These are phyloP conservation scores for Penicillium tannophilum DNA, from an alignment of 495 filamentous ascomycete genomes.

Conservation along the genomic window DNA sequence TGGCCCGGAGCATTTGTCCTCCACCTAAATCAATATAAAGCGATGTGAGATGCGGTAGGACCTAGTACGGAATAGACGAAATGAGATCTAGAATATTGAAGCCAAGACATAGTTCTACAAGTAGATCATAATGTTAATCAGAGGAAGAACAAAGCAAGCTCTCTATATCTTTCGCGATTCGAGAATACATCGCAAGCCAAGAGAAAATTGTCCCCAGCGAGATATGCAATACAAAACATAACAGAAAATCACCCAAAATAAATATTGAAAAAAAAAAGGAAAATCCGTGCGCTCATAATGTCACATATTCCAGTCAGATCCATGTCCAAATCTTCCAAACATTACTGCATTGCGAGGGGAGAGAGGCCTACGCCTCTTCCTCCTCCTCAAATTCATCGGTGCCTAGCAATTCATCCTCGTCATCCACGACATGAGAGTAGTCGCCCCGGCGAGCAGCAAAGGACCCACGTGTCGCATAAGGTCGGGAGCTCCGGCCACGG, in stretches of 20 bases:
- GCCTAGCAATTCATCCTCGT: slow-evolving; percentile 90
- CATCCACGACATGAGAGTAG: slow-evolving; percentile 83
- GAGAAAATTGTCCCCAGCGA: slow-evolving; percentile 6
- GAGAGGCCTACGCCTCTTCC: slow-evolving; percentile 65
- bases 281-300: slow-evolving; percentile 27
- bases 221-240: slow-evolving; percentile 12
- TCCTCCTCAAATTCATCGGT: slow-evolving; percentile 93
- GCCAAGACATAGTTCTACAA: neutral
- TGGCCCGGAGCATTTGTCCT: slow-evolving; percentile 58
- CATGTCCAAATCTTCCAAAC: slow-evolving; percentile 3
- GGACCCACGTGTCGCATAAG: slow-evolving; percentile 79
- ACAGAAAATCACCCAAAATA: slow-evolving; percentile 10
- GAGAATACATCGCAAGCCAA: slow-evolving; percentile 1
- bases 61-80: slow-evolving; percentile 10
- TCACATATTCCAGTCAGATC: slow-evolving; percentile 26
- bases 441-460: slow-evolving; percentile 84
- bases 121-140: neutral
- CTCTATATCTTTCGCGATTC: slow-evolving; percentile 13
- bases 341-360: neutral
- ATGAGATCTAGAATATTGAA: neutral
- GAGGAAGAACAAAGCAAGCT: slow-evolving; percentile 6
- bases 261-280: slow-evolving; percentile 14
- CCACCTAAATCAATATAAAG: slow-evolving; percentile 1
- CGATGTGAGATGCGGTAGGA: neutral
- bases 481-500: slow-evolving; percentile 49